These are phyloP conservation scores for Pyrenophora tritici-repentis DNA, from an alignment of 2,329 filamentous ascomycete species.

Conservation along the genomic window DNA sequence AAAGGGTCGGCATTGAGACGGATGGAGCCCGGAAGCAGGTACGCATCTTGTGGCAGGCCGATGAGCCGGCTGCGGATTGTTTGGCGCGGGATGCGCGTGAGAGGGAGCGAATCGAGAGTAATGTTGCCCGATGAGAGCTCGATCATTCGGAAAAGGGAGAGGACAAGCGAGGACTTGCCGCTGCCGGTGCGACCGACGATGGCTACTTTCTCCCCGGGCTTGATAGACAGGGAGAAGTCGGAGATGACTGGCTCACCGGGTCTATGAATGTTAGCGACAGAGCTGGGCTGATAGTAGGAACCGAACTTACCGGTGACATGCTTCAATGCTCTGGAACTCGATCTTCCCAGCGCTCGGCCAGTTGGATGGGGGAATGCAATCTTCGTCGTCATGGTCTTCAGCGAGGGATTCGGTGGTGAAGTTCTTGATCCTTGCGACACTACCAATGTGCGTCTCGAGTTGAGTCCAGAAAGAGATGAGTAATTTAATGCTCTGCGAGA, in stretches of 20 bases:
- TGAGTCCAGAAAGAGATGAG: conserved; percentile 61
- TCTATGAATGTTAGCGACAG: conserved; percentile 2
- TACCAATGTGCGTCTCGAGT: conserved; percentile 63
- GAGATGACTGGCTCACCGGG: conserved; percentile 48
- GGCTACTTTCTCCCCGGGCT: conserved; percentile 55
- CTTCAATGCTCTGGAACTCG: conserved; percentile 52
- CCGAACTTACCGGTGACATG: conserved; percentile 49
- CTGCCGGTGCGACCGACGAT: conserved; percentile 62
- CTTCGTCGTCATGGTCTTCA: conserved; percentile 60
- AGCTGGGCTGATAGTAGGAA: neutral
- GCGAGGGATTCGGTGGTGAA: conserved; percentile 54
- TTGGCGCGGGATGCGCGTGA: conserved; percentile 51
- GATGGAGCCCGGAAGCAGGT: conserved; percentile 56
- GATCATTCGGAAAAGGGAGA: conserved; percentile 56
- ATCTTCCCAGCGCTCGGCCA: conserved; percentile 54
- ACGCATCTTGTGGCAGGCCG: conserved; percentile 58
- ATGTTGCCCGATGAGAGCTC: conserved; percentile 52
- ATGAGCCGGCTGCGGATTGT: conserved; percentile 54
- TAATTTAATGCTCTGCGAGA: conserved; percentile 58
- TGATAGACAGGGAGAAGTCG: conserved; percentile 54
- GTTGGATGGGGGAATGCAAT: conserved; percentile 43
- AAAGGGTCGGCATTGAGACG: conserved; percentile 57
- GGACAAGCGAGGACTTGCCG: conserved; percentile 58
- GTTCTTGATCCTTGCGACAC: conserved; percentile 60
- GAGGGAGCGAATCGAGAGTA: conserved; percentile 55